Evolutionary conservation across 78 protist genomes (phyloP), one percentile per base, ranked within the genome.

Genomic region (Chrysochromulina tobinii): DNA sequence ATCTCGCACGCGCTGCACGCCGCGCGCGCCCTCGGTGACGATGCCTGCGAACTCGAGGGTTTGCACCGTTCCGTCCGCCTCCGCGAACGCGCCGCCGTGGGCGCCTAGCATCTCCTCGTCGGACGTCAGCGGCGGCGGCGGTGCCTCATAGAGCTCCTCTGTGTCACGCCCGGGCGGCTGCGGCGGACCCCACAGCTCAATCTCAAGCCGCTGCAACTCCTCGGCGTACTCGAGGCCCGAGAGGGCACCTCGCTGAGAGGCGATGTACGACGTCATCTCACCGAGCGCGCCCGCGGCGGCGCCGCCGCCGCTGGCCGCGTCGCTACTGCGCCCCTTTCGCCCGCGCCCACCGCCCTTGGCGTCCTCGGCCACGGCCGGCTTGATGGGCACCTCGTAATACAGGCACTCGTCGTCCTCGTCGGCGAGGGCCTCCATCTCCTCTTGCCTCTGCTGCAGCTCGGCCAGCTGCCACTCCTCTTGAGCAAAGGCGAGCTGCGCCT

Each of bases 361-460:
- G 38, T 38, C 38, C 38, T 38, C 38, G 38, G 38, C 38, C 38
- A 38, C 69, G 7, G 23, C 38, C 38, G 7, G 73, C 73, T 38
- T 38, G 38, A 38, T 53, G 81, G 53, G 3, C n/a, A 50, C 84
- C 9, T 1, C n/a, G 18, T 50, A 38, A 50, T 14, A 75, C 14
- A 75, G 59, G 23, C 48, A 8, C 57, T 75, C 84, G 57, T 75
- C 84, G 58, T 75, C 84, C 84, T 75, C 84, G 84, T 75, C 84
- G 1, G 58, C 59, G n/a, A 5, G 27, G n/a, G 59, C 59, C 57
- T 75, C 84, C 54, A 20, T 58, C n/a, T 50, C 14, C 58, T 75
- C 58, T 58, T 25, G 5, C n/a, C 2, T 15, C 20, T 27, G 54
- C 23, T 18, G 18, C 57, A 75, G 54, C 84, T 25, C 58, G n/a